Conservation (phyloP, 1,284 basidiomycete species). For the Puccinia novopanici region DNA sequence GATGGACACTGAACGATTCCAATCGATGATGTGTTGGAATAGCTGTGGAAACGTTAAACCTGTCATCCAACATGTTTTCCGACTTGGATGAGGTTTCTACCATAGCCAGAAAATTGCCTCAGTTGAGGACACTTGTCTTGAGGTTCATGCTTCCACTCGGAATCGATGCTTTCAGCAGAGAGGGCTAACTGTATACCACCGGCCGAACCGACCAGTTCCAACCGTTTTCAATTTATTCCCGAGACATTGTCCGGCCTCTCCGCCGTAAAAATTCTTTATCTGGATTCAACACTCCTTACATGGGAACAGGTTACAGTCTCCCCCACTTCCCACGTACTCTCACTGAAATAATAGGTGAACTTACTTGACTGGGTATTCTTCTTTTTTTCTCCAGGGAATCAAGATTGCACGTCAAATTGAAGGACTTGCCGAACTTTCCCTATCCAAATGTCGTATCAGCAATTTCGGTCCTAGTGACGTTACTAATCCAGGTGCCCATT, state of each 20-base stretch:
- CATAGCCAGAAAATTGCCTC: slow-evolving; percentile 11
- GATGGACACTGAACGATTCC: background rate
- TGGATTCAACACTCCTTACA: slow-evolving; percentile 16
- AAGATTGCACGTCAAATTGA: slow-evolving; percentile 4
- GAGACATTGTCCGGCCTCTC: background rate
- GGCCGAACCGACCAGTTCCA: background rate
- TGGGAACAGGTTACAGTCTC: slow-evolving; percentile 9
- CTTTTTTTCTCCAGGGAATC: slow-evolving; percentile 1
- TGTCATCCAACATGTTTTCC: slow-evolving; percentile 21
- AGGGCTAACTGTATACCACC: background rate
- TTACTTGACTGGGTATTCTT: background rate
- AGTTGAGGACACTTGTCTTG: slow-evolving; percentile 18
- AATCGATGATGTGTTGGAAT: background rate
- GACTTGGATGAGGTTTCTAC: slow-evolving; percentile 15
- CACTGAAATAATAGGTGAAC: background rate
- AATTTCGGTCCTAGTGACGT: background rate
- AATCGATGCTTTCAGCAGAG: background rate
- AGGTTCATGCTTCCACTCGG: background rate
- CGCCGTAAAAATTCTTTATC: background rate
- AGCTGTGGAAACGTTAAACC: slow-evolving; percentile 22
- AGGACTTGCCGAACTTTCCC: slow-evolving; percentile 4
- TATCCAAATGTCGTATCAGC: background rate
- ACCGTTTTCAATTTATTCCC: too few relatives aligned
- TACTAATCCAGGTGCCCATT: background rate
- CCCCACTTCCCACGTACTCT: background rate